Base-by-base conservation (phyloP, 805 yeast species). In the Wickerhamomyces canadensis region DNA sequence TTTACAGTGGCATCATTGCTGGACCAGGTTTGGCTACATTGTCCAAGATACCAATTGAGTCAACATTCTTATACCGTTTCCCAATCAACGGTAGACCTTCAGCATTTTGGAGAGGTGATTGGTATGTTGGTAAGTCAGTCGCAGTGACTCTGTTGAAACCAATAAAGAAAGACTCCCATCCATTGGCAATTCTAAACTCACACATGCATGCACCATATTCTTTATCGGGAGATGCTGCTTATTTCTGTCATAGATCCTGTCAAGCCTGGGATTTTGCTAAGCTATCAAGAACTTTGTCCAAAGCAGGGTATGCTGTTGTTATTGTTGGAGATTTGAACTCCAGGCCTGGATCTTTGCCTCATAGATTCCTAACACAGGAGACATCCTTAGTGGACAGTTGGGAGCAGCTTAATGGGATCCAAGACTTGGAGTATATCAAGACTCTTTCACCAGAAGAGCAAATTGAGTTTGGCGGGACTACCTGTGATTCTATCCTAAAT, bases 141-240 rank as follows among this genome's bases (percentile, higher is more conserved):
- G 83, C 95, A 1, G 77, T 87, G 4, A 83, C 95, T 0, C 59
- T 77, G 4, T 63, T 93, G 29, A 65, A 65, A 38, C 80, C 84
- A 5, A 61, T 74, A 3, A 50, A 54, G 14, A 61, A 68, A 0
- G 65, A 63, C 14, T 64, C 71, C 2, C 55, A 68, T 6, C 82
- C 81, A 5, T 63, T 93, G 28, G 97, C 94, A 3, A 61, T 93
- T 5, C 63, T 93, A 53, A 91, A 89, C 54, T 80, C 95, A 14
- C 98, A 93, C 58, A 82, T 93, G 93, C 98, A 93, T 60, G 98
- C 98, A 1, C 98, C 98, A 0, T 93, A 93, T 54, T 72, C 93
- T 1, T 52, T 62, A 14, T 61, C 66, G 0, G 98, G 98, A 3
- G 96, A 88, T 58, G 94, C 94, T 3, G 83, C 89, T 3, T 93